Evolutionary conservation across 2,329 filamentous ascomycete genomes (phyloP).

Genomic region (Cylindrodendrum hubeiense): DNA sequence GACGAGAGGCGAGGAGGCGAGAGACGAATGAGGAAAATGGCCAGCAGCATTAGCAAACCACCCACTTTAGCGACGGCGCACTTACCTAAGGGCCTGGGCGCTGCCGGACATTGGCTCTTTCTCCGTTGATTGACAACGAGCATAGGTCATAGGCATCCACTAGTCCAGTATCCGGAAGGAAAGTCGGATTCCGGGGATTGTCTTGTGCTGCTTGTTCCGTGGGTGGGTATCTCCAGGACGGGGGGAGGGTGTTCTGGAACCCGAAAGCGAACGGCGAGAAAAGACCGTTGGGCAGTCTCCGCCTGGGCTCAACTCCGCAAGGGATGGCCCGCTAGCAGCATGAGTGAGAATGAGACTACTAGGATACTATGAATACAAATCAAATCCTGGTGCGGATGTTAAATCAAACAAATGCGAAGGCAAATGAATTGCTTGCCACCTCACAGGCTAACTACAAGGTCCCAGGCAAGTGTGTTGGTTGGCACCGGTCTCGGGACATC

Average conservation of each 20-base stretch:
- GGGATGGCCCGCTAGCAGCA: not conserved
- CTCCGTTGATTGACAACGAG: not conserved
- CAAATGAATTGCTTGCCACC: not conserved
- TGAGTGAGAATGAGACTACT: not conserved
- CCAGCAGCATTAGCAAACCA: not conserved
- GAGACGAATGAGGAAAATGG: not conserved
- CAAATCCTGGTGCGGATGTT: not conserved
- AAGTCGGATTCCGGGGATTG: not conserved
- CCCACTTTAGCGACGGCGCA: not conserved
- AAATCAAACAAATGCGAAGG: not conserved
- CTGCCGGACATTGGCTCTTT: not conserved
- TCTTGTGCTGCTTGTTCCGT: not conserved
- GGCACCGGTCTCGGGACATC: constrained; percentile 32
- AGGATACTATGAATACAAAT: not conserved
- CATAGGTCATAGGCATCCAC: not conserved
- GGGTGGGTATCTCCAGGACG: not conserved
- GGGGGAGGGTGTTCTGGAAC: not conserved
- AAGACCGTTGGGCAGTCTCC: not conserved
- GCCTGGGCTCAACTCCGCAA: not conserved
- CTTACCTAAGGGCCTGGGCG: not conserved
- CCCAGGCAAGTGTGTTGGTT: constrained; percentile 27
- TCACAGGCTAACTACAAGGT: no score
- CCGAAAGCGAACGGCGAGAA: not conserved
- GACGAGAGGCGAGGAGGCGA: not conserved
- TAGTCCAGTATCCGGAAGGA: not conserved